These are phyloP conservation scores for baker's yeast (Saccharomyces cerevisiae) DNA, from an alignment of 805 yeast genomes.

Conservation along the genomic window DNA sequence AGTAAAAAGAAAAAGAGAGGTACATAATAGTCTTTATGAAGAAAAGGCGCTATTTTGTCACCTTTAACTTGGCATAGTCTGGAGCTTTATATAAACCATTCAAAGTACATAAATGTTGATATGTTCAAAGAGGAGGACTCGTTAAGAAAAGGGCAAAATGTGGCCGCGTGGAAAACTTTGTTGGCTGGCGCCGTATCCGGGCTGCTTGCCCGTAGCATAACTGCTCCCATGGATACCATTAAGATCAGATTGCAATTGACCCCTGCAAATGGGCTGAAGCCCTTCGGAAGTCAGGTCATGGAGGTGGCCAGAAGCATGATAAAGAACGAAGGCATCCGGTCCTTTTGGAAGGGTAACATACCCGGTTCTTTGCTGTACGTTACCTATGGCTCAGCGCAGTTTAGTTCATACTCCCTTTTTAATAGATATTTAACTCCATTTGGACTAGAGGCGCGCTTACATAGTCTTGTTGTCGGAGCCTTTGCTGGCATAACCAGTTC, in stretches of 20 bases:
- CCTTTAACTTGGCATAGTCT: neutral
- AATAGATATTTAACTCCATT: slow-evolving; percentile 31
- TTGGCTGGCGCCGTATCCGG: slow-evolving; percentile 72
- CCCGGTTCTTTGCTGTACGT: slow-evolving; percentile 87
- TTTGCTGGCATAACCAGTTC: slow-evolving; percentile 74
- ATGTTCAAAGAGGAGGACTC: slow-evolving; percentile 30
- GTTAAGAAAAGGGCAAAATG: slow-evolving; percentile 43
- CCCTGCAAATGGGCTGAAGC: neutral
- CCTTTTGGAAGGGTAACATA: slow-evolving; percentile 93
- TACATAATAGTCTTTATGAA: neutral
- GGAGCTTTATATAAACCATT: neutral
- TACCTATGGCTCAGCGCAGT: slow-evolving; percentile 78
- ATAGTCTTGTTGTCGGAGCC: slow-evolving; percentile 55
- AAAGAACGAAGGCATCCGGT: slow-evolving; percentile 58
- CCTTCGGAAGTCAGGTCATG: neutral
- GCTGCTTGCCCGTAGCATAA: slow-evolving; percentile 39
- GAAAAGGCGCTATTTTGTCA: neutral
- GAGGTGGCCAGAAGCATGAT: slow-evolving; percentile 38
- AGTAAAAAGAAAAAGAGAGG: neutral
- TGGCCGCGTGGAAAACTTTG: slow-evolving; percentile 45
- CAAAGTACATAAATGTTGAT: neutral
- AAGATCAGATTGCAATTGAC: slow-evolving; percentile 26
- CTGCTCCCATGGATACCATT: slow-evolving; percentile 31
- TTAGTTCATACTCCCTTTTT: slow-evolving; percentile 55
- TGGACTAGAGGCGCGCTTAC: slow-evolving; percentile 21